Conservation (phyloP, 257 asterid species). For the Nicotiana paniculata region DNA sequence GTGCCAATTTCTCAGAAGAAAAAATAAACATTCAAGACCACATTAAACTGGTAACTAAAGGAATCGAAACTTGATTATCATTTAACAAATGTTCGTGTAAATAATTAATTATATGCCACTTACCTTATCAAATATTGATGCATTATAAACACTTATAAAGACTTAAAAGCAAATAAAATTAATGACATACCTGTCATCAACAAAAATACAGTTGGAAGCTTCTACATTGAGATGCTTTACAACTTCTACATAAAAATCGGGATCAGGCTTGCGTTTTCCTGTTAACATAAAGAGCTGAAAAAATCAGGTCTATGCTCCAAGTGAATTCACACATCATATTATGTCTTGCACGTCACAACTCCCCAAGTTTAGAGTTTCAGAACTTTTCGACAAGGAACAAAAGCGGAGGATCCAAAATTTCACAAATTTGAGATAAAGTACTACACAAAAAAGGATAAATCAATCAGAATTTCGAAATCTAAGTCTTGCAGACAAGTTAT, state of each 20-base stretch:
- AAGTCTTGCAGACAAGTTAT: neutral
- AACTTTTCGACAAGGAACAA: neutral
- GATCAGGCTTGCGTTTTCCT: constrained; percentile 94
- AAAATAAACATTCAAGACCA: neutral
- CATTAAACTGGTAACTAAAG: neutral
- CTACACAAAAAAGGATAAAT: neutral
- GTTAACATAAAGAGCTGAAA: constrained; percentile 14
- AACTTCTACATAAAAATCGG: constrained; percentile 59
- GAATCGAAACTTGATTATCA: neutral
- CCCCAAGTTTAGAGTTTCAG: neutral
- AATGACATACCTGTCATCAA: constrained; percentile 73
- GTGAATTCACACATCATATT: neutral
- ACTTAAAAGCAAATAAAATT: neutral
- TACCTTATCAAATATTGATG: neutral
- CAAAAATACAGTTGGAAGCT: constrained; percentile 58
- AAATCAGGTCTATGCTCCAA: neutral
- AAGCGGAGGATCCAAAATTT: neutral
- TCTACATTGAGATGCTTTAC: constrained; percentile 58
- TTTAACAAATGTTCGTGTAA: neutral
- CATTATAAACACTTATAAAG: neutral
- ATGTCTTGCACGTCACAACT: neutral
- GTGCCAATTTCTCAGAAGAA: neutral
- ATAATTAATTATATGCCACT: neutral
- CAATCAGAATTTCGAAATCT: neutral
- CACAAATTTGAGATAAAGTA: neutral